These are phyloP conservation scores for Bullera alba DNA, from an alignment of 768 basidiomycete species.

Conservation along the genomic window DNA sequence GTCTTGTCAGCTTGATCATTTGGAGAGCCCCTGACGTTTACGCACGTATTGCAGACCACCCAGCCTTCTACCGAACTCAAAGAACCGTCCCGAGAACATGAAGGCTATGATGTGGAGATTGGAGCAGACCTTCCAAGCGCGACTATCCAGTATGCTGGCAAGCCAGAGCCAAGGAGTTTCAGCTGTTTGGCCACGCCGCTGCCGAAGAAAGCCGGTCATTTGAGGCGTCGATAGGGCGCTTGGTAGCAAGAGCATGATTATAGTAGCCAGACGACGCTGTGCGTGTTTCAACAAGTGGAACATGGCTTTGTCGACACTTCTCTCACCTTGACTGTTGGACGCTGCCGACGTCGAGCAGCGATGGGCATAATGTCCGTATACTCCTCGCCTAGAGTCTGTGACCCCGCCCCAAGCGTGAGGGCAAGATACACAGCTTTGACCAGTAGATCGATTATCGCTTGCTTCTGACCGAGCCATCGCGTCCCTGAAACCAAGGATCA, in stretches of 20 bases:
- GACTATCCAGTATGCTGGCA: conserved; percentile 21
- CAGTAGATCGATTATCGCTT: conserved; percentile 28
- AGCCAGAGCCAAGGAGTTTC: conserved; percentile 1
- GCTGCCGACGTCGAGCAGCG: no score
- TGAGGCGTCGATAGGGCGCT: neutral
- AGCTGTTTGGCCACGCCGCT: neutral
- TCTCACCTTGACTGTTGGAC: no score
- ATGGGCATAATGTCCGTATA: conserved; percentile 46
- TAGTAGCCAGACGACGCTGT: neutral
- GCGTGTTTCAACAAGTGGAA: neutral
- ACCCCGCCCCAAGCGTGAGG: conserved; percentile 41
- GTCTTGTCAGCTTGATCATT: neutral
- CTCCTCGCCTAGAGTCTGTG: conserved; percentile 45
- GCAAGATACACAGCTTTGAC: conserved; percentile 36
- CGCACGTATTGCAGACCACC: conserved; percentile 43
- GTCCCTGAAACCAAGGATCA: conserved; percentile 21
- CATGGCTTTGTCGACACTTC: no score
- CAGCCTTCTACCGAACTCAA: conserved; percentile 39
- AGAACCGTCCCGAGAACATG: conserved; percentile 38
- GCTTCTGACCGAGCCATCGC: conserved; percentile 34
- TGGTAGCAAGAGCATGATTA: neutral
- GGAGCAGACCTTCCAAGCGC: conserved; percentile 19
- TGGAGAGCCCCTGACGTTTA: no score
- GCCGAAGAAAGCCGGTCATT: neutral
- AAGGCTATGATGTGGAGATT: conserved; percentile 43